Base-by-base conservation (phyloP, 2,329 filamentous ascomycete species). In the Nothophoma quercina region DNA sequence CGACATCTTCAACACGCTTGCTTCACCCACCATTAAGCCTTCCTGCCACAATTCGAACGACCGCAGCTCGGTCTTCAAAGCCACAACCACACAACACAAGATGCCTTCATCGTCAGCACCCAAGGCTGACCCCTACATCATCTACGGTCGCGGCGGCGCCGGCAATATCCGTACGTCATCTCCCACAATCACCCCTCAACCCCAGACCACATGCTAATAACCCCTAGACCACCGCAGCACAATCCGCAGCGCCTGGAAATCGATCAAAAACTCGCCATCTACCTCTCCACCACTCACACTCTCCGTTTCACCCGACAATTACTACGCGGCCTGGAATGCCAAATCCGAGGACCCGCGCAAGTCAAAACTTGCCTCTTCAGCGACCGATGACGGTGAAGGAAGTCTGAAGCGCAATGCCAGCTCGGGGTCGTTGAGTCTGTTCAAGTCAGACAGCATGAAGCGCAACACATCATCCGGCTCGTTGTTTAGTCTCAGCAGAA, bases 141-240 rank as follows among this genome's bases (percentile, higher is more conserved):
- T 50, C n/a, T 55, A 55, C 23, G 51, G 51, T 7, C 51, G 51
- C 40, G 51, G 51, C 34, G 51, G 51, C 23, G 51, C 51, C 7
- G 51, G 51, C 18, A 55, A 55, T 34, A 49, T 55, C 23, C 51
- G 51, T 55, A 49, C 12, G 45, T 32, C 25, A 29, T 13, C 15
- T n/a, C 23, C 7, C 25, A 6, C 25, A 26, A 26, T 7, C 21
- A 25, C 9, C n/a, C 6, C 8, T 16, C 38, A 13, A 12, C 8
- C 16, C 36, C 6, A 36, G 16, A 9, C 1, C 12, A 7, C 22
- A 3, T 3, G 38, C 38, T 42, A 45, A 47, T 16, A 19, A 5
- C 10, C 22, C 25, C 7, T 22, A 55, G 51, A 55, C 19, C 51
- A 55, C 29, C 51, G 51, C 40, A 40, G 33, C 19, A 55, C 51